phyloP scores from a whole-genome alignment of 1,284 basidiomycete genomes.

The Heterobasidion occidentale region DNA sequence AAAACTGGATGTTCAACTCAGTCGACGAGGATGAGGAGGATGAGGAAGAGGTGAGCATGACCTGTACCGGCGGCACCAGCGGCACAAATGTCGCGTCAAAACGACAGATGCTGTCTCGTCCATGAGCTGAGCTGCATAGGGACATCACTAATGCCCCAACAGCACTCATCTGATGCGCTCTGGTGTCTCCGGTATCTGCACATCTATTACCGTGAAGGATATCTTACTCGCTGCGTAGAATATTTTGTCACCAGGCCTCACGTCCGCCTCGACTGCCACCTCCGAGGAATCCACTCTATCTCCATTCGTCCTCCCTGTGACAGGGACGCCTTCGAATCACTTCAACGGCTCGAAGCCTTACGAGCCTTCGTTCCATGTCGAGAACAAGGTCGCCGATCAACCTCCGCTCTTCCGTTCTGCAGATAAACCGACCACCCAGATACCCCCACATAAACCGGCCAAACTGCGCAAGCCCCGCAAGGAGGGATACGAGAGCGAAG shows the following conservation, averaged over 20 bases:
- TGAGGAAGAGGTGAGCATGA: slow-evolving; percentile 30
- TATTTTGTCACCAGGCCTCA: slow-evolving; percentile 23
- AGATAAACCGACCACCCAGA: slow-evolving; percentile 9
- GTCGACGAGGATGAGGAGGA: slow-evolving; percentile 47
- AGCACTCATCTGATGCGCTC: not conserved
- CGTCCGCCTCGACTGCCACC: slow-evolving; percentile 26
- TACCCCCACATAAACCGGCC: slow-evolving; percentile 13
- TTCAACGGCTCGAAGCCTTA: not conserved
- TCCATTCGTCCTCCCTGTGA: slow-evolving; percentile 5
- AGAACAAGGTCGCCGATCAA: not conserved
- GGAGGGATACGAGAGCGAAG: slow-evolving; percentile 49
- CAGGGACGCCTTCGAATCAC: not conserved
- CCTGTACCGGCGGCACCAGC: not conserved
- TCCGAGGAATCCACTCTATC: slow-evolving; percentile 23
- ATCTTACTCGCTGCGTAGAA: slow-evolving; percentile 10
- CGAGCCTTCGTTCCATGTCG: slow-evolving; percentile 12
- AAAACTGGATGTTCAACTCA: slow-evolving; percentile 61
- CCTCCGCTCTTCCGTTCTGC: slow-evolving; percentile 6
- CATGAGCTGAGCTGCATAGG: slow-evolving; percentile 4
- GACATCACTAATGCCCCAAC: slow-evolving; percentile 2
- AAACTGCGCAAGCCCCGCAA: slow-evolving; percentile 31
- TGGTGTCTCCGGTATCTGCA: slow-evolving; percentile 3
- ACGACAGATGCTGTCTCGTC: not conserved
- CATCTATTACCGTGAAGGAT: not conserved
- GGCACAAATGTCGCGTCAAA: not conserved